Percentiles rank a stretch among this genome's conserved stretches.
phyloP scores from a whole-genome alignment of 306 rosid species.

The Myrica gale region DNA sequence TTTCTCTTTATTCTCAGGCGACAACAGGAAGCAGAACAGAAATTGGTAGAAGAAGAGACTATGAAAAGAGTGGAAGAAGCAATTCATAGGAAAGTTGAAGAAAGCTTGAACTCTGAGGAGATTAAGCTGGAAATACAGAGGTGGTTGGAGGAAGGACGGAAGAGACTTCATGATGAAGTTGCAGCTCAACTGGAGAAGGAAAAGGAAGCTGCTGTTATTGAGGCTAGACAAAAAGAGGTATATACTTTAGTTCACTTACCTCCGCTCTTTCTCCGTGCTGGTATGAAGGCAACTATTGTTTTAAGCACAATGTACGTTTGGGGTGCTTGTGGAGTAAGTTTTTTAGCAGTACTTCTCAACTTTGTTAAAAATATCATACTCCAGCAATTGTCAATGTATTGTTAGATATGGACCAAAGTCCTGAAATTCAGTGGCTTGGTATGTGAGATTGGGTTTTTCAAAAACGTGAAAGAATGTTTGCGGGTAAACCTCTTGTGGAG shows the following conservation, averaged over 20 bases:
- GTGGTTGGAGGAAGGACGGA: slow-evolving; percentile 68
- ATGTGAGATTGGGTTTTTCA: not conserved
- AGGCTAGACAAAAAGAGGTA: slow-evolving; percentile 77
- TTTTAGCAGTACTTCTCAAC: not conserved
- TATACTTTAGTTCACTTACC: not conserved
- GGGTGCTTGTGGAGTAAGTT: not conserved
- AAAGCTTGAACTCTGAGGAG: slow-evolving; percentile 61
- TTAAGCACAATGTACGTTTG: not conserved
- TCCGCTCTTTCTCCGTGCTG: slow-evolving; percentile 3
- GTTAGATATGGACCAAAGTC: not conserved
- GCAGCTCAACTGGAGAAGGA: slow-evolving; percentile 69
- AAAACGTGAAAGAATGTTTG: not conserved
- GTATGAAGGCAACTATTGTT: not conserved
- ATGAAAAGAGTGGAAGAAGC: slow-evolving; percentile 74
- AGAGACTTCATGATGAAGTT: slow-evolving; percentile 62
- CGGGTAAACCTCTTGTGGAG: not conserved
- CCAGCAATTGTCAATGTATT: not conserved
- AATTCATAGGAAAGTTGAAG: slow-evolving; percentile 64
- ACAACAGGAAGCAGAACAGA: slow-evolving; percentile 70
- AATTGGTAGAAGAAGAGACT: slow-evolving; percentile 70
- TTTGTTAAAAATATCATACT: not conserved
- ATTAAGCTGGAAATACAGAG: slow-evolving; percentile 57
- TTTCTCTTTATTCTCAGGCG: slow-evolving; percentile 50
- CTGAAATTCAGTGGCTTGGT: not conserved
- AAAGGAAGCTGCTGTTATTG: slow-evolving; percentile 67